Base-by-base conservation (phyloP, 2,329 filamentous ascomycete species). In the Fusarium graminum region DNA sequence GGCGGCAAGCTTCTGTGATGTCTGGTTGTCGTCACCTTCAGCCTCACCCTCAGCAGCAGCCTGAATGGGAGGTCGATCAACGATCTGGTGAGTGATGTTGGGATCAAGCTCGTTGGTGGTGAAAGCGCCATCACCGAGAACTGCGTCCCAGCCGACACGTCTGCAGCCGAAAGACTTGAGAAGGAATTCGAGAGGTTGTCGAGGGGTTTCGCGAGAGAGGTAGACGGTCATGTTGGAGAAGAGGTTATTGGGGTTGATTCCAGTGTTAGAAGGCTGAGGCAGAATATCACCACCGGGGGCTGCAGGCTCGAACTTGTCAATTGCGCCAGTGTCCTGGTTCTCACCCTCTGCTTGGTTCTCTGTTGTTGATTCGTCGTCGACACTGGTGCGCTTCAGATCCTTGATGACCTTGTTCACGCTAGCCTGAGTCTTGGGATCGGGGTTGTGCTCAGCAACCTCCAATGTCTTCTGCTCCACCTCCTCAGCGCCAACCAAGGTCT, bases 101-200 rank as follows among this genome's bases (percentile, higher is more conserved):
- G 92, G 87, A 75, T 99, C 93, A 16, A 88, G 84, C 80, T 98
- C 94, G 75, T 97, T 88, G 49, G 92, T 91, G 30, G 94, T 98
- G 81, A 92, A 99, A 46, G 95, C 92, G 44, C 95, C 95, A 64
- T 93, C 94, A 51, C 95, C 95, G 19, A 97, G 86, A 22, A 97
- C 90, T 30, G 88, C 85, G 75, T 98, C 94, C 95, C 95, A 99
- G 40, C 94, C 95, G 70, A 99, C 90, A 42, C 94, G 88, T 82
- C 94, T 97, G 83, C 94, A 98, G 66, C 95, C 95, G 75, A 98
- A 99, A 4, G 94, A 88, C 75, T 94, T 91, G 52, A 99, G 86
- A 53, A 99, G 87, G 76, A 99, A 97, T 78, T 99, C 95, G 22
- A 99, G 83, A 4, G 95, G 89, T 68, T 93, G 91, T 68, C 94